These are phyloP conservation scores for Pythium phragmitis DNA, from an alignment of 352 stramenopile species.

Conservation along the genomic window DNA sequence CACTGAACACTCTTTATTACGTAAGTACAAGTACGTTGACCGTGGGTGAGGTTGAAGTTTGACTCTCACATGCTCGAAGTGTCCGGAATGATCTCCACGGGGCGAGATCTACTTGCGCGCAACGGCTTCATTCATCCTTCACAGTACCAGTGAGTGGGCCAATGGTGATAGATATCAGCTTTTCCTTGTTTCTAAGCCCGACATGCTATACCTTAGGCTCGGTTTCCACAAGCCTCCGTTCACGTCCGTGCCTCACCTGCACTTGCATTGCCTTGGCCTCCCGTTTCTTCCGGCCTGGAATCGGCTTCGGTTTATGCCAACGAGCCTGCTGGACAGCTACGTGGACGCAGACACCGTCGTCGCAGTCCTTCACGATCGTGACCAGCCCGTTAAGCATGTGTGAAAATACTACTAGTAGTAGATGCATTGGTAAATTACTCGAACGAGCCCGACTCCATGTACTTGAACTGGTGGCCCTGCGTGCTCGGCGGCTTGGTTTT, in stretches of 20 bases:
- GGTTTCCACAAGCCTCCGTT: constrained; percentile 75
- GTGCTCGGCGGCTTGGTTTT: constrained; percentile 78
- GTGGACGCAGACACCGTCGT: constrained; percentile 50
- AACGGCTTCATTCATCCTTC: constrained; percentile 35
- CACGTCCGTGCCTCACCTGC: constrained; percentile 66
- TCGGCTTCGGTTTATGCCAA: constrained; percentile 50
- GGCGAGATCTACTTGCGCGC: constrained; percentile 44
- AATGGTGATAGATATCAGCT: background rate
- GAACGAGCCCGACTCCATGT: constrained; percentile 82
- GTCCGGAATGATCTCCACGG: constrained; percentile 54
- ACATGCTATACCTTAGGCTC: constrained; percentile 33
- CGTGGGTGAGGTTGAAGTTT: background rate
- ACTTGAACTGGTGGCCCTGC: constrained; percentile 81
- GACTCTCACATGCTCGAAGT: constrained; percentile 27
- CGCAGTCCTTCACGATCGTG: constrained; percentile 20
- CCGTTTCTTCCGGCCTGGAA: constrained; percentile 68
- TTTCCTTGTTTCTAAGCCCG: background rate
- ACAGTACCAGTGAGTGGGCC: constrained; percentile 15
- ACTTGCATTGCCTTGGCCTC: constrained; percentile 68
- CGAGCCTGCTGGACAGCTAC: constrained; percentile 52
- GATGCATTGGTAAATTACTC: constrained; percentile 30
- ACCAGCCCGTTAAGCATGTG: background rate
- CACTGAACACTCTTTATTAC: constrained; percentile 34
- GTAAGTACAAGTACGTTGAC: constrained; percentile 29
- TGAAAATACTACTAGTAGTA: constrained; percentile 1